These are phyloP conservation scores for Aspergillus sp. DNA, from an alignment of 2,329 filamentous ascomycete species.

Conservation along the genomic window DNA sequence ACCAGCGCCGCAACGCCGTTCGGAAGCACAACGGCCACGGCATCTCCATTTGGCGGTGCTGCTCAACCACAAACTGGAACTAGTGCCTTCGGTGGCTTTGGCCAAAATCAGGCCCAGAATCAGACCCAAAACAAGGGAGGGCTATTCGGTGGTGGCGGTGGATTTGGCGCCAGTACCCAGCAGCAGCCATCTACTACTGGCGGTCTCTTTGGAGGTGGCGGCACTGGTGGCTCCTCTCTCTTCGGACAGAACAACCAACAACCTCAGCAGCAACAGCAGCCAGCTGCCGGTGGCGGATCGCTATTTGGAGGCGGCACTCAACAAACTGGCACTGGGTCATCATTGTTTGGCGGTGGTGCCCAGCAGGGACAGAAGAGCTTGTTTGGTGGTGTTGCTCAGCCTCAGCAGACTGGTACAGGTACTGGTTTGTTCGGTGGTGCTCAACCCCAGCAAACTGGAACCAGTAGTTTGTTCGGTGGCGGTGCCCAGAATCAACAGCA, in stretches of 20 bases:
- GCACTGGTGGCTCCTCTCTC: slow-evolving; percentile 23
- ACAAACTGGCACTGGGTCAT: slow-evolving; percentile 23
- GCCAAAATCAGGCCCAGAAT: slow-evolving; percentile 32
- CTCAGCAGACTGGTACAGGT: slow-evolving; percentile 18
- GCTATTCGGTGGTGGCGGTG: slow-evolving; percentile 27
- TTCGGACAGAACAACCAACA: slow-evolving; percentile 38
- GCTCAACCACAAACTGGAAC: slow-evolving; percentile 21
- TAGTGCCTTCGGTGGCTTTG: slow-evolving; percentile 42
- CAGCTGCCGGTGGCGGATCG: slow-evolving; percentile 24
- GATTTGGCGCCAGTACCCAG: slow-evolving; percentile 39
- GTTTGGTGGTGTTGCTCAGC: slow-evolving; percentile 46
- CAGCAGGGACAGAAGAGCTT: slow-evolving; percentile 30
- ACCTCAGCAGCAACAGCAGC: slow-evolving; percentile 20
- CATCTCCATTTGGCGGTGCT: slow-evolving; percentile 41
- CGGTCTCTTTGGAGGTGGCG: slow-evolving; percentile 40
- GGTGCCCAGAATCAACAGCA: slow-evolving; percentile 46
- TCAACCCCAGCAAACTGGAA: slow-evolving; percentile 37
- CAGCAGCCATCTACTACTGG: slow-evolving; percentile 35
- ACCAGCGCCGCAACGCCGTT: slow-evolving; percentile 36
- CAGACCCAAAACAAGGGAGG: slow-evolving; percentile 30
- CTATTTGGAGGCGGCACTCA: slow-evolving; percentile 39
- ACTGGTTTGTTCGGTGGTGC: slow-evolving; percentile 37
- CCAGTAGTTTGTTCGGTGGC: slow-evolving; percentile 40
- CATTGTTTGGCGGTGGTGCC: slow-evolving; percentile 30
- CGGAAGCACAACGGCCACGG: slow-evolving; percentile 34